Evolutionary conservation across 192 early-diverging fungal genomes (phyloP).

Genomic region (Spizellomyces sp.): DNA sequence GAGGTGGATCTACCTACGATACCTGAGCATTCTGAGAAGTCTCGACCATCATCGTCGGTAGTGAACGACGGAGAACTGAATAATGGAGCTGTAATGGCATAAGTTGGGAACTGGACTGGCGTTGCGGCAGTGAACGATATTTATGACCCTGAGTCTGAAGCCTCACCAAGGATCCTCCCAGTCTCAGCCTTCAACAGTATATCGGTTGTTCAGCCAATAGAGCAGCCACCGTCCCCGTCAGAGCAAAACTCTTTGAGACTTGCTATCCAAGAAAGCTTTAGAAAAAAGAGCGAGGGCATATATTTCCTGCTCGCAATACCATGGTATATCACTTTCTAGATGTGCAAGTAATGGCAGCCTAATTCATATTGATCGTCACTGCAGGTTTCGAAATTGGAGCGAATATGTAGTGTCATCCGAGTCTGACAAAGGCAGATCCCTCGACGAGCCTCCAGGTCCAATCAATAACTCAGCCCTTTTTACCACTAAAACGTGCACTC

Average conservation of each 20-base stretch:
- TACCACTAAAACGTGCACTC: not conserved
- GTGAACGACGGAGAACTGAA: no score
- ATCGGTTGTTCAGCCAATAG: not conserved
- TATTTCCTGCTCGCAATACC: slow-evolving; percentile 11
- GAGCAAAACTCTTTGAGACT: not conserved
- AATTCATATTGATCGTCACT: not conserved
- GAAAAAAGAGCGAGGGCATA: not conserved
- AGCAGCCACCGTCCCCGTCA: not conserved
- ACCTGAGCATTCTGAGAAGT: no score
- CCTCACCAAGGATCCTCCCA: no score
- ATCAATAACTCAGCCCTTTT: slow-evolving; percentile 21
- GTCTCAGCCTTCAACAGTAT: no score
- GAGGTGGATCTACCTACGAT: no score
- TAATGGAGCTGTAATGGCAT: no score
- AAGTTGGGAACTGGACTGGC: no score
- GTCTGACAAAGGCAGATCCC: not conserved
- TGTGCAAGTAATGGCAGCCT: not conserved
- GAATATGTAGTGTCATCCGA: not conserved
- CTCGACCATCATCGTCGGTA: no score
- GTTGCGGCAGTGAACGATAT: no score
- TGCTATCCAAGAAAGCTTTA: not conserved
- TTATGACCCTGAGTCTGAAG: no score
- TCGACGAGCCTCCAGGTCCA: slow-evolving; percentile 1
- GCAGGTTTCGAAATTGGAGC: not conserved
- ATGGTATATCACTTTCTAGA: slow-evolving; percentile 7